phyloP scores from a whole-genome alignment of 371 early-diverging fungal species.

The Syncephalastrum contaminatum region DNA sequence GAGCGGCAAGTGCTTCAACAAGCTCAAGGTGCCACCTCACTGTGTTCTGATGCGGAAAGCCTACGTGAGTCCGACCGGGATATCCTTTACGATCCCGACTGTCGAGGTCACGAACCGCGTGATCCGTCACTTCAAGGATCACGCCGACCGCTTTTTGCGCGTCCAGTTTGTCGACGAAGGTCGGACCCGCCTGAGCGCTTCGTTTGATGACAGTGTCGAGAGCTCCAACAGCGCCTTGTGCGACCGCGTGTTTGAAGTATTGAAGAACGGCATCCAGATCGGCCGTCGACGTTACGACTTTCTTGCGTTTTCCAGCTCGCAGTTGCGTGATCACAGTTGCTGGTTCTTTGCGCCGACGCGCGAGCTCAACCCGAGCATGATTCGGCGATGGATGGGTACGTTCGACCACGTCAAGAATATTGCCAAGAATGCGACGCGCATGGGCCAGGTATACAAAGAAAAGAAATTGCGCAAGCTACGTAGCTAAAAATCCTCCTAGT shows the following conservation, averaged over 20 bases:
- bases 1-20: not conserved
- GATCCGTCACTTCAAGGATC: constrained; percentile 41
- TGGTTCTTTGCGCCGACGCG: constrained; percentile 62
- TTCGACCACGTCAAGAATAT: constrained; percentile 65
- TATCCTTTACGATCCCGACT: constrained; percentile 51
- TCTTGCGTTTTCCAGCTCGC: constrained; percentile 61
- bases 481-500: constrained; percentile 14
- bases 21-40: constrained; percentile 34
- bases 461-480: not conserved
- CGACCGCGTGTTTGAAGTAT: constrained; percentile 40
- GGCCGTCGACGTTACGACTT: constrained; percentile 61
- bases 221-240: constrained; percentile 26
- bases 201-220: not conserved
- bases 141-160: constrained; percentile 61
- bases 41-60: constrained; percentile 51
- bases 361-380: constrained; percentile 9
- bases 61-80: constrained; percentile 55
- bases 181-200: constrained; percentile 21
- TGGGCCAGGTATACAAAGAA: constrained; percentile 54
- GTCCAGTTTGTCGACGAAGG: constrained; percentile 69
- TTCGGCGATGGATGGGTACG: constrained; percentile 72
- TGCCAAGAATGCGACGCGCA: constrained; percentile 68
- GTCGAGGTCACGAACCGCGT: constrained; percentile 62
- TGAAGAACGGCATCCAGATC: constrained; percentile 55
- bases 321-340: constrained; percentile 59